Evolutionary conservation across 2,329 filamentous ascomycete species (phyloP), one percentile per base, ranked within the genome.

Genomic region (Penicillium hesseltinei): DNA sequence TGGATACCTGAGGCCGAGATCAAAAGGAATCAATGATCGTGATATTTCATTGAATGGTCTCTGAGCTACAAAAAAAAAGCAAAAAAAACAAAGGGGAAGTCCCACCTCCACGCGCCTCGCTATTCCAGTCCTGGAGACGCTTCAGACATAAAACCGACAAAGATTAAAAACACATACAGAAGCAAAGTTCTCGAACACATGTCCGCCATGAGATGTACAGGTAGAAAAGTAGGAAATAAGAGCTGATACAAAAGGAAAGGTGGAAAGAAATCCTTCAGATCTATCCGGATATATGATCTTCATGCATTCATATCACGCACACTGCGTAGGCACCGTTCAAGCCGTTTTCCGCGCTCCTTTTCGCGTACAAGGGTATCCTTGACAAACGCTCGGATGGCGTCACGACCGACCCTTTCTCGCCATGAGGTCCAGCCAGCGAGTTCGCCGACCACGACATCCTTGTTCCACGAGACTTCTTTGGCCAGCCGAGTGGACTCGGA

Each of bases 371-470:
- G 80, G 83, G 92, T 92, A 33, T 85, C 85, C 68, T 81, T 84
- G 19, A 90, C 93, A 65, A 96, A 84, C 46, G 91, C 86, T 63
- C 82, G 85, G 60, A 97, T 84, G 29, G 91, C 90, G 57, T 84
- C 84, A 59, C 87, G 80, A 1, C 90, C 92, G 77, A 90, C 86
- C 67, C 84, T 85, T 64, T 91, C 90, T 69, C 96, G 87, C 78
- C 92, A 85, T 40, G 95, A 91, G 69, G 96, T 92, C 91, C 94
- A 99, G 17, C 90, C 92, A 0, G 94, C 94, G 55, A 99, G 75
- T 77, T 99, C 94, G 2, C 86, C 83, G 7, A 95, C 93, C 25
- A 97, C 93, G 15, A 93, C 91, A 73, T 95, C 91, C 76, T 97
- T 93, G 47, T 92, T 96, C 73, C 94, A 96, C 49, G 91, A 81